These are phyloP conservation scores for Acer negundo DNA, from an alignment of 345 rosid genomes.

Conservation along the genomic window DNA sequence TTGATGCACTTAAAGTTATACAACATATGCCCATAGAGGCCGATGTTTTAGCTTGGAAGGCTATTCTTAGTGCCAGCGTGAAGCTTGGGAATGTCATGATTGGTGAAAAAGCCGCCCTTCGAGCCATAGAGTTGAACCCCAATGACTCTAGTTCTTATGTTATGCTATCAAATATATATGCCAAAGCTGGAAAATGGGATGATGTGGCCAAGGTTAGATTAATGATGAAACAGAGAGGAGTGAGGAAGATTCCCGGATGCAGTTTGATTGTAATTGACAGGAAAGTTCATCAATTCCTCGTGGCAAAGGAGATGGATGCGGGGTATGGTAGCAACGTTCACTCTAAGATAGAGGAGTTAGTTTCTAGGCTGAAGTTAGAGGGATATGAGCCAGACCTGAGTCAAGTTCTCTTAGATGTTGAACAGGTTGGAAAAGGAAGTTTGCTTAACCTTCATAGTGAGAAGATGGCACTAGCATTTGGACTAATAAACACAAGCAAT, in stretches of 20 bases:
- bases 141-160: slow-evolving; percentile 29
- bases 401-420: slow-evolving; percentile 26
- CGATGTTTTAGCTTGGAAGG: slow-evolving; percentile 29
- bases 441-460: slow-evolving; percentile 33
- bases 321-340: neutral
- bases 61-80: slow-evolving; percentile 25
- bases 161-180: slow-evolving; percentile 25
- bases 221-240: slow-evolving; percentile 21
- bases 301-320: slow-evolving; percentile 18
- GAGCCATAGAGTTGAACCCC: slow-evolving; percentile 19
- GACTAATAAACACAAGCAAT: slow-evolving; percentile 13
- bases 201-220: slow-evolving; percentile 28
- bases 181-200: slow-evolving; percentile 18
- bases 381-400: slow-evolving; percentile 18
- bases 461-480: slow-evolving; percentile 34
- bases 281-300: slow-evolving; percentile 29
- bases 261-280: slow-evolving; percentile 27
- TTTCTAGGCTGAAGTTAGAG: slow-evolving; percentile 14
- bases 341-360: slow-evolving; percentile 13
- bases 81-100: slow-evolving; percentile 23
- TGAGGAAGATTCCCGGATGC: slow-evolving; percentile 32
- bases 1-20: slow-evolving; percentile 27
- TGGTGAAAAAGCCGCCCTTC: slow-evolving; percentile 20
- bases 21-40: slow-evolving; percentile 16
- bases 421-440: slow-evolving; percentile 29